Conservation (phyloP, 192 early-diverging fungal species). For the Umbelopsis vinacea region DNA sequence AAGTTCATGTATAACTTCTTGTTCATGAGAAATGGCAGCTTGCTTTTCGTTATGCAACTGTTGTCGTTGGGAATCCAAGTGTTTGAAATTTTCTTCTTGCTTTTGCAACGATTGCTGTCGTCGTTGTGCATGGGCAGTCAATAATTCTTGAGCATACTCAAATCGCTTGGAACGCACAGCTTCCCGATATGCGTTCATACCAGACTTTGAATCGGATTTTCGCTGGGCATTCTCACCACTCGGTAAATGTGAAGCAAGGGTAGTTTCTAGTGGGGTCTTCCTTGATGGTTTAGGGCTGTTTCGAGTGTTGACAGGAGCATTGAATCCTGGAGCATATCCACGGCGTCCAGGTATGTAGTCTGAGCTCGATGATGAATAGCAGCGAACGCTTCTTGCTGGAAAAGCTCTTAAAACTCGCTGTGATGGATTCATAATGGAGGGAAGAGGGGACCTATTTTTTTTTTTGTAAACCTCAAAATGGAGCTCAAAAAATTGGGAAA, state of each 20-base stretch:
- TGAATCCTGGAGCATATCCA: slow-evolving; percentile 42
- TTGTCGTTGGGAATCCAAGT: not conserved
- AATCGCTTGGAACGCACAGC: slow-evolving; percentile 29
- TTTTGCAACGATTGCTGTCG: slow-evolving; percentile 9
- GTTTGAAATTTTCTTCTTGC: slow-evolving; percentile 12
- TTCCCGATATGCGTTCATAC: slow-evolving; percentile 30
- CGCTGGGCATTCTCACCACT: not conserved
- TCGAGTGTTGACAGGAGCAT: slow-evolving; percentile 31
- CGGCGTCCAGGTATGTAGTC: slow-evolving; percentile 32
- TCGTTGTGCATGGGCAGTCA: slow-evolving; percentile 30
- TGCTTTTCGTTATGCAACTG: slow-evolving; percentile 11
- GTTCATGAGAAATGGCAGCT: slow-evolving; percentile 27
- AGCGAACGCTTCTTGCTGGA: slow-evolving; percentile 1
- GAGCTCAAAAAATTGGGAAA: slow-evolving; percentile 13
- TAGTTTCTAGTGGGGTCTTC: slow-evolving; percentile 26
- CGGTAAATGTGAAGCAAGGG: slow-evolving; percentile 30
- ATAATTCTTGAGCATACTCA: slow-evolving; percentile 40
- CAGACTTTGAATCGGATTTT: slow-evolving; percentile 13
- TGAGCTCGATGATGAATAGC: slow-evolving; percentile 13
- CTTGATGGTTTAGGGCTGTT: slow-evolving; percentile 16
- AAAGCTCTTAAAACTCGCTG: slow-evolving; percentile 1
- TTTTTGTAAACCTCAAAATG: not conserved
- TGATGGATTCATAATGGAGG: slow-evolving; percentile 10
- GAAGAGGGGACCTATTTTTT: not conserved
- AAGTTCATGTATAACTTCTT: slow-evolving; percentile 30